Base-by-base conservation (phyloP, 2,329 filamentous ascomycete species). In the Aureobasidium sp. region DNA sequence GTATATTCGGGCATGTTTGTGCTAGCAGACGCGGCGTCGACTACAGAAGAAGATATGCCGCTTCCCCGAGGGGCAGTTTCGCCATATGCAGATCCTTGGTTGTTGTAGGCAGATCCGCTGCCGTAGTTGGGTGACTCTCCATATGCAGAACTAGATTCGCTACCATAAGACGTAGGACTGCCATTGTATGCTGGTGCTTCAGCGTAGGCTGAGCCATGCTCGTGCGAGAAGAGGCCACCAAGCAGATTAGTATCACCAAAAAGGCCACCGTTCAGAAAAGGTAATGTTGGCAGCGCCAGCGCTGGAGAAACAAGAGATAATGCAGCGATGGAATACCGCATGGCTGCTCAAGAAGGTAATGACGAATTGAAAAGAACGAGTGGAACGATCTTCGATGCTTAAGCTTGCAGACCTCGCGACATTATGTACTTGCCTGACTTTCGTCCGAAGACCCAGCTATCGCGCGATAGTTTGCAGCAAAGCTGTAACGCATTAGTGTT, bases 401-500 rank as follows among this genome's bases (percentile, higher is more conserved):
- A 15, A 44, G n/a, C n/a, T 23, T 27, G 55, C 32, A 59, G 23
- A 17, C 27, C 42, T 27, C 29, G 5, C 8, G 29, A 17, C 20
- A 20, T 57, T 57, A 57, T 57, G 53, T 57, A 57, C 53, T 57
- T 44, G 29, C 17, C 27, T 57, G 29, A 4, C 10, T 17, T 57
- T 44, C 44, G 34, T 34, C 53, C 53, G 53, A 57, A n/a, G 39
- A 57, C 26, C 7, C 39, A 23, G 13, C 39, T 46, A 17, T 29
- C 5, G 17, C 37, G 26, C 34, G 13, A n/a, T 34, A 8, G 5
- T 29, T 36, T 34, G 47, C 23, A 46, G 34, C 27, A 42, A 48
- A 48, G 26, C 42, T 37, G 55, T 59, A 48, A 59, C 55, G 55
- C 55, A 48, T 59, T 39, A 59, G 55, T 59, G 55, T 59, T 59